These are phyloP conservation scores for Rosa lucieae DNA, from an alignment of 306 rosid species.

Conservation along the genomic window DNA sequence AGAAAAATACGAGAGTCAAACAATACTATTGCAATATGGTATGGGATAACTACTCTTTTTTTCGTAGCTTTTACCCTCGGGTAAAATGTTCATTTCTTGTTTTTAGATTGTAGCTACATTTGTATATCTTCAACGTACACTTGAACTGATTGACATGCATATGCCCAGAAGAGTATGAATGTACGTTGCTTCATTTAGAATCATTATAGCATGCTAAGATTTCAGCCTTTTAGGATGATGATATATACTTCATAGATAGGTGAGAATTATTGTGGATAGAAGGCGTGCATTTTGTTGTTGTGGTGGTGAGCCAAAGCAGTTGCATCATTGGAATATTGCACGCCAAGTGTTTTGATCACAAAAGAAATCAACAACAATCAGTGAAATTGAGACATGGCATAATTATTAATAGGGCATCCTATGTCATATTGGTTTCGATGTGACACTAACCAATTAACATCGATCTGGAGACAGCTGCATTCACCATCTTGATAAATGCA, in stretches of 20 bases:
- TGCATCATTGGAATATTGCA: conserved; percentile 6
- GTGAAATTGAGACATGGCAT: not conserved
- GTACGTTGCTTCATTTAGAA: not conserved
- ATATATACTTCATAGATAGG: not conserved
- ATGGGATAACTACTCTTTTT: no score
- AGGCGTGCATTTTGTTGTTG: conserved; percentile 14
- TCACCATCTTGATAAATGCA: not conserved
- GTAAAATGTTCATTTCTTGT: not conserved
- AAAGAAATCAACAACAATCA: not conserved
- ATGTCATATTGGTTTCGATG: not conserved
- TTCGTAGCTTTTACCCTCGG: no score
- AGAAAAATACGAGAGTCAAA: no score
- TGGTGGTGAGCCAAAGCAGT: conserved; percentile 2
- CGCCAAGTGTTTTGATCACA: conserved; percentile 9
- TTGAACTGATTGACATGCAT: not conserved
- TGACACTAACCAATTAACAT: not conserved
- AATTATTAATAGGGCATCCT: not conserved
- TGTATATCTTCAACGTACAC: not conserved
- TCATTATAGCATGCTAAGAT: not conserved
- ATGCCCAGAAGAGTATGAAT: not conserved
- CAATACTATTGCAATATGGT: no score
- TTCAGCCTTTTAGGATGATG: not conserved
- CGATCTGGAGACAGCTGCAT: not conserved
- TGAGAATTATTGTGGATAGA: not conserved
- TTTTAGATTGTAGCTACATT: no score